Conservation (phyloP, 768 basidiomycete genomes). For the Boletus eberwhitei region DNA sequence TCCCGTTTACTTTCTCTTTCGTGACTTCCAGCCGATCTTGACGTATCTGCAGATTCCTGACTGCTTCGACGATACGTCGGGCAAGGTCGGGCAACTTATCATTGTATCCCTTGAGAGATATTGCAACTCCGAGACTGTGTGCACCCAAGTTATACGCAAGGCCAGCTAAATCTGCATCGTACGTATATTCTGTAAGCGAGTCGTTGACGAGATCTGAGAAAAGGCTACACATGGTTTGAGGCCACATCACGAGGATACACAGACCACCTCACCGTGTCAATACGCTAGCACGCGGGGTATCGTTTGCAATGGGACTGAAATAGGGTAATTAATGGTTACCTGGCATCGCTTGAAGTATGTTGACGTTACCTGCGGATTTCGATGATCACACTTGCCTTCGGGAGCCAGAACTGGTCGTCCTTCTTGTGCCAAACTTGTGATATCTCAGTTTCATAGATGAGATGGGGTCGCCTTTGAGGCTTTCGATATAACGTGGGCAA, state of each 20-base stretch:
- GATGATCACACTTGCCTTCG: slow-evolving; percentile 76
- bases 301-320: slow-evolving; percentile 53
- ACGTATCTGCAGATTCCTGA: slow-evolving; percentile 60
- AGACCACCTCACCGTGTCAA: slow-evolving; percentile 56
- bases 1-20: slow-evolving; percentile 68
- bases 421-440: slow-evolving; percentile 94
- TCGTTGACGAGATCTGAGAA: slow-evolving; percentile 86
- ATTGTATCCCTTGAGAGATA: slow-evolving; percentile 82
- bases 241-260: not conserved
- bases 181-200: slow-evolving; percentile 84
- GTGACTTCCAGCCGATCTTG: slow-evolving; percentile 75
- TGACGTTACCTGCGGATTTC: slow-evolving; percentile 64
- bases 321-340: not conserved
- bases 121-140: slow-evolving; percentile 60
- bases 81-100: slow-evolving; percentile 82
- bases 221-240: slow-evolving; percentile 43
- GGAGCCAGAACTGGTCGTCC: slow-evolving; percentile 95
- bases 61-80: slow-evolving; percentile 64
- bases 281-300: slow-evolving; percentile 66
- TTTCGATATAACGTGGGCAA: slow-evolving; percentile 30
- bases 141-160: slow-evolving; percentile 67
- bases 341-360: not conserved
- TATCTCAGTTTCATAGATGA: slow-evolving; percentile 68
- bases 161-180: slow-evolving; percentile 91
- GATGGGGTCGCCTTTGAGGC: slow-evolving; percentile 71